Evolutionary conservation across 345 rosid species (phyloP), one percentile per base, ranked within the genome.

Genomic region (Eucalyptus microcorys): DNA sequence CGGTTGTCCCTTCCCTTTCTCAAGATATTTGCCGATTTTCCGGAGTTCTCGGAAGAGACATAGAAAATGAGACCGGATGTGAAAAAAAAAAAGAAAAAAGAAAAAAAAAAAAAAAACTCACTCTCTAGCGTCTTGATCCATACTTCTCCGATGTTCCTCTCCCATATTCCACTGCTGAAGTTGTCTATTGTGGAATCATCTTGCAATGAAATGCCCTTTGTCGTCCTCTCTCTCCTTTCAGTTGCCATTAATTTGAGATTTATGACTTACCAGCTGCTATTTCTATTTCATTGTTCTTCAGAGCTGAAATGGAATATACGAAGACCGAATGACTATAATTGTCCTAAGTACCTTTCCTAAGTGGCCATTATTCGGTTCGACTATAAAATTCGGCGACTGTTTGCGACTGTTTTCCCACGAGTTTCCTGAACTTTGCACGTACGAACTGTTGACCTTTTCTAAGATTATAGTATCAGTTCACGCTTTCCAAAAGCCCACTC

Each of bases 1-100:
- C 11, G 96, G 99, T 50, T 96, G 94, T 88, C 95, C 96, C 30
- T 91, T 87, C 89, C 86, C 89, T 49, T 86, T 95, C 87, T 94
- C 92, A 55, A 93, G 96, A 91, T 92, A 88, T 85, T 90, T 97
- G 86, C 95, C 94, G 16, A 88, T 89, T 45, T 59, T 91, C 42
- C 86, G 93, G 89, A 93, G 90, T 89, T 91, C 93, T 85, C 88
- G 91, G 61, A 96, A 97, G 93, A 94, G 89, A 88, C 99, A 96
- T 89, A 89, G 86, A 87, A 96, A 92, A 88, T 96, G 93, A 96
- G 83, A 22, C 16, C 64, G 42, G 26, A 49, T 32, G 48, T 52
- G 40, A 49, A 86, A 10, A 26, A 15, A 27, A 49, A 7, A 5
- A 7, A 24, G 5, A 30, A 16, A 40, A 7, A 2, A 6, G 6